phyloP scores from a whole-genome alignment of 1,139 yeast genomes.

The Pichia sp. region DNA sequence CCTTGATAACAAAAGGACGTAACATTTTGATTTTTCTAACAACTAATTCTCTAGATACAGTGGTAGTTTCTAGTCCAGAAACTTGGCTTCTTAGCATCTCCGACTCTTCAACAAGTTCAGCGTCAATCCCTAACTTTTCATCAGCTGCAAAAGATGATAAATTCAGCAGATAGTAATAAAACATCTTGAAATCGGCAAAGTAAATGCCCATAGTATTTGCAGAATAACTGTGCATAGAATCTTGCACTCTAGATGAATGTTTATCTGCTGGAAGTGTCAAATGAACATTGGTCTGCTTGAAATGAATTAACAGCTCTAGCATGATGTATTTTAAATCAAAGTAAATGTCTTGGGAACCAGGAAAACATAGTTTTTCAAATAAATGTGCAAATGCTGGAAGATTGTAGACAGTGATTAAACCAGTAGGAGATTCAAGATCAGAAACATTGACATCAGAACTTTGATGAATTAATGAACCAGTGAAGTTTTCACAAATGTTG shows the following conservation, averaged over 20 bases:
- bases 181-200: not conserved
- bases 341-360: not conserved
- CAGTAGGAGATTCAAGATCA: not conserved
- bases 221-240: not conserved
- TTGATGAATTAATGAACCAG: too few species aligned
- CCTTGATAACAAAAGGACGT: not conserved
- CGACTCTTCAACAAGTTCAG: not conserved
- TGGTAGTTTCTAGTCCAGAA: not conserved
- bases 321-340: not conserved
- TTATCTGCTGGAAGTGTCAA: not conserved
- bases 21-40: not conserved
- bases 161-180: too few species aligned
- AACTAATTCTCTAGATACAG: not conserved
- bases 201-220: not conserved
- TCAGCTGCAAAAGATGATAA: not conserved
- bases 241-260: not conserved
- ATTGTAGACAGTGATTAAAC: not conserved
- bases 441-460: not conserved
- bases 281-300: too few species aligned
- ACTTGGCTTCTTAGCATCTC: not conserved
- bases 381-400: not conserved
- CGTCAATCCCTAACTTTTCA: not conserved
- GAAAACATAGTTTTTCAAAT: too few species aligned
- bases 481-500: not conserved
- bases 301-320: not conserved